A percentile compares a stretch with the other conserved stretches of the same genome.
phyloP scores from a whole-genome alignment of 768 basidiomycete species.

The Auricularia sp. region DNA sequence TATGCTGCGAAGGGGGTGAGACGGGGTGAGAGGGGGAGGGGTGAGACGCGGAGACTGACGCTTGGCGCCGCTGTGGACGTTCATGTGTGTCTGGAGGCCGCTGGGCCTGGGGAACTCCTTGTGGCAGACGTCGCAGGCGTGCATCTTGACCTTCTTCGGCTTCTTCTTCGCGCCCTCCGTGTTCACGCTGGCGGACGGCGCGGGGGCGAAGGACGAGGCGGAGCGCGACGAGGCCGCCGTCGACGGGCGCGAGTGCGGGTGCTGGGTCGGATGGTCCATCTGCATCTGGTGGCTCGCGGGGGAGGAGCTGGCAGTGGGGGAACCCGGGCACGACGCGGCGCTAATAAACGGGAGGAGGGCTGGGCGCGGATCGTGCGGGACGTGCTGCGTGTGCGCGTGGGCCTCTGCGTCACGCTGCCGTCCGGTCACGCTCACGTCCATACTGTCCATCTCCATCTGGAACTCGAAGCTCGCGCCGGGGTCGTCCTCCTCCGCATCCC shows the following conservation, averaged over 20 bases:
- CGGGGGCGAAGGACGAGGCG: neutral
- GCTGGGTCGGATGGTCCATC: neutral
- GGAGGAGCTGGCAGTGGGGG: neutral
- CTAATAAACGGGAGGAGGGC: neutral
- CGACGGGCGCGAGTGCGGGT: neutral
- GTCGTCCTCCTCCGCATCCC: neutral
- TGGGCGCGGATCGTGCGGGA: neutral
- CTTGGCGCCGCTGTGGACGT: constrained; percentile 41
- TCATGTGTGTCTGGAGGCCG: constrained; percentile 48
- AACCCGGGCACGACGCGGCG: neutral
- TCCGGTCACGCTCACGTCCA: too few species aligned
- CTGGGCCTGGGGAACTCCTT: constrained; percentile 50
- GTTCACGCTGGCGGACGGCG: neutral
- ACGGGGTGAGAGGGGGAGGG: neutral
- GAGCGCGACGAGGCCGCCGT: neutral
- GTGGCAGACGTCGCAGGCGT: constrained; percentile 37
- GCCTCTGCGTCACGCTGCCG: neutral
- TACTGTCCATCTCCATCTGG: too few species aligned
- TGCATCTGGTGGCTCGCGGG: neutral
- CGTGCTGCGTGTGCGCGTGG: neutral
- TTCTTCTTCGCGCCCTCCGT: constrained; percentile 16
- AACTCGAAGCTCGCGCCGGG: too few species aligned
- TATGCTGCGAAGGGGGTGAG: constrained; percentile 6
- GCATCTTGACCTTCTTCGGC: constrained; percentile 43
- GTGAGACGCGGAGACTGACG: constrained; percentile 27